These are phyloP conservation scores for Phanerochaete sordida DNA, from an alignment of 768 basidiomycete species.

Conservation along the genomic window DNA sequence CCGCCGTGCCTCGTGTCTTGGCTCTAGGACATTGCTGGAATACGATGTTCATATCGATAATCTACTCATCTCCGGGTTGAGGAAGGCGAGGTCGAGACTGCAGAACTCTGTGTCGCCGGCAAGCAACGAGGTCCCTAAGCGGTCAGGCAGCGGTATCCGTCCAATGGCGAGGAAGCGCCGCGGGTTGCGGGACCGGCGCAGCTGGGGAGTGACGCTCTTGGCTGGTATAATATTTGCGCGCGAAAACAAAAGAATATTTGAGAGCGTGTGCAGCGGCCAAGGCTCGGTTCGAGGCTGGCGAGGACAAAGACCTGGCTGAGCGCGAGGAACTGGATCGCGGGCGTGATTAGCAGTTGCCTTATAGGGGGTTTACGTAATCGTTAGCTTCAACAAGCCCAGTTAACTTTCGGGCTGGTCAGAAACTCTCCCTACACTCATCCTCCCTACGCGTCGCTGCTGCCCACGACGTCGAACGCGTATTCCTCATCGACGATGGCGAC, in stretches of 20 bases:
- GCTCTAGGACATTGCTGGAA: not conserved
- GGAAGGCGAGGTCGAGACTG: not conserved
- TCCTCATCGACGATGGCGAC: constrained; percentile 39
- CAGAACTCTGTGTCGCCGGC: not conserved
- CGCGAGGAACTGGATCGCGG: not conserved
- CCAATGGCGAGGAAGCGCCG: not conserved
- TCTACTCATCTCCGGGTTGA: constrained; percentile 5
- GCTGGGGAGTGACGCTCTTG: not conserved
- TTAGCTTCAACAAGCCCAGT: not conserved
- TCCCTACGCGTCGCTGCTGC: constrained; percentile 25
- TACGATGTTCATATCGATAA: constrained; percentile 2
- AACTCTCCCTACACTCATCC: constrained; percentile 5
- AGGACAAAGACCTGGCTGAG: not conserved
- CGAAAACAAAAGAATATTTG: not conserved
- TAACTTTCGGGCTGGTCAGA: constrained; percentile 5
- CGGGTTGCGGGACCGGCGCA: not conserved
- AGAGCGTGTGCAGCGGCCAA: not conserved
- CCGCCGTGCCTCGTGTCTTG: not conserved
- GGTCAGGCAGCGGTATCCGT: not conserved
- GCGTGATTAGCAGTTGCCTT: not conserved
- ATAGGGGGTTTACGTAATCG: constrained; percentile 3
- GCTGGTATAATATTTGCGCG: not conserved
- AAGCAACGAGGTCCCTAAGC: not conserved
- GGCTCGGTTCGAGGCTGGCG: not conserved
- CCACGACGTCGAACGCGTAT: constrained; percentile 14